Conservation (phyloP, 345 rosid genomes). For the Melaleuca alternifolia region DNA sequence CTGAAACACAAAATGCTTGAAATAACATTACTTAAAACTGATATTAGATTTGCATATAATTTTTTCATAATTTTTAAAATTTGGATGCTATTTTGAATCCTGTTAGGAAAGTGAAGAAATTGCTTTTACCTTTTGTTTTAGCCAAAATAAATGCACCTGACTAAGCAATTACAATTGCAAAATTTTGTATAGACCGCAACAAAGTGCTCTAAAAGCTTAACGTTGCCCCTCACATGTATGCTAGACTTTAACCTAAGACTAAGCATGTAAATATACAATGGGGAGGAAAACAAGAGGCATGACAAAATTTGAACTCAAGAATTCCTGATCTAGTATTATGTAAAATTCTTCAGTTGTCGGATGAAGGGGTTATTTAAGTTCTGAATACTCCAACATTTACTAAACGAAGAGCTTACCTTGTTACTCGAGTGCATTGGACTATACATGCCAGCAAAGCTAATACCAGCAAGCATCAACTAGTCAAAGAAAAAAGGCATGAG, state of each 20-base stretch:
- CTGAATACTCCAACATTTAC: not conserved
- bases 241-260: not conserved
- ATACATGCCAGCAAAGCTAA: constrained; percentile 68
- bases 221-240: not conserved
- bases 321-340: not conserved
- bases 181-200: not conserved
- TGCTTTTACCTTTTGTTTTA: not conserved
- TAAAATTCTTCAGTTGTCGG: not conserved
- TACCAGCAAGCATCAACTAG: constrained; percentile 70
- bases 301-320: not conserved
- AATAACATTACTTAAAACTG: not conserved
- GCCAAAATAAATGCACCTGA: not conserved
- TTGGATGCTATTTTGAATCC: not conserved
- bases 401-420: constrained; percentile 38
- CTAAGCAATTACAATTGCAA: not conserved
- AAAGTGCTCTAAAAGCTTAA: not conserved
- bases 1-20: not conserved
- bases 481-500: not conserved
- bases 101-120: not conserved
- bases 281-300: not conserved
- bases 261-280: not conserved
- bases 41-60: not conserved
- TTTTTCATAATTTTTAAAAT: not conserved
- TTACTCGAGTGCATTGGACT: constrained; percentile 75
- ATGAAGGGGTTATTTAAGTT: not conserved